Evolutionary conservation across 306 rosid species (phyloP).

Genomic region (Vicia villosa): DNA sequence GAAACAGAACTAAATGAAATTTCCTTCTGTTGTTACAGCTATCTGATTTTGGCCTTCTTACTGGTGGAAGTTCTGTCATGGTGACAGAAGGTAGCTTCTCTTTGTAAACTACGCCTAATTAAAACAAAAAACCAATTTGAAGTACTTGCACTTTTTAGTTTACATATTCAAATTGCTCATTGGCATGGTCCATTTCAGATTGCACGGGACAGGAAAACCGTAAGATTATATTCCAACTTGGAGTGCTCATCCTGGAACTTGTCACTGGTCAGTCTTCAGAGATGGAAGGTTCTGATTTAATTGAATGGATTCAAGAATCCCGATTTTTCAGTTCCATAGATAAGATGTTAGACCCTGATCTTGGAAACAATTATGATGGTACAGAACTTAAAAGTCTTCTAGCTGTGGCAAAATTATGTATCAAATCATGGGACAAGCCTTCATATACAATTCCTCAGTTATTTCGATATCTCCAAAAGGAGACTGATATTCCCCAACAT

Average conservation of each 20-base stretch:
- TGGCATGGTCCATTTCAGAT: constrained; percentile 50
- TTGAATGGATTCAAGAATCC: constrained; percentile 82
- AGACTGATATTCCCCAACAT: constrained; percentile 45
- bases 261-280: constrained; percentile 86
- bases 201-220: constrained; percentile 54
- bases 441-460: constrained; percentile 69
- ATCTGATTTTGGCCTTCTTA: constrained; percentile 65
- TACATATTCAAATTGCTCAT: constrained; percentile 5
- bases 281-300: constrained; percentile 64
- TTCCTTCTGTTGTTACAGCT: constrained; percentile 53
- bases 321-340: constrained; percentile 65
- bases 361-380: constrained; percentile 68
- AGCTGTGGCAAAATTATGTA: constrained; percentile 80
- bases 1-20: constrained; percentile 1
- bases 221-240: constrained; percentile 74
- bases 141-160: not conserved
- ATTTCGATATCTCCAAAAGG: constrained; percentile 72
- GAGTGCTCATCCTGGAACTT: constrained; percentile 83
- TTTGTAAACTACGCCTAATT: constrained; percentile 1
- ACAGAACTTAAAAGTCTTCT: constrained; percentile 77
- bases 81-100: constrained; percentile 56
- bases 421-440: constrained; percentile 68
- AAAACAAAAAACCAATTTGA: not conserved
- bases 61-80: constrained; percentile 43
- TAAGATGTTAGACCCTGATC: constrained; percentile 94